These are phyloP conservation scores for Pseudogymnoascus sp. DNA, from an alignment of 2,329 filamentous ascomycete genomes.

Conservation along the genomic window DNA sequence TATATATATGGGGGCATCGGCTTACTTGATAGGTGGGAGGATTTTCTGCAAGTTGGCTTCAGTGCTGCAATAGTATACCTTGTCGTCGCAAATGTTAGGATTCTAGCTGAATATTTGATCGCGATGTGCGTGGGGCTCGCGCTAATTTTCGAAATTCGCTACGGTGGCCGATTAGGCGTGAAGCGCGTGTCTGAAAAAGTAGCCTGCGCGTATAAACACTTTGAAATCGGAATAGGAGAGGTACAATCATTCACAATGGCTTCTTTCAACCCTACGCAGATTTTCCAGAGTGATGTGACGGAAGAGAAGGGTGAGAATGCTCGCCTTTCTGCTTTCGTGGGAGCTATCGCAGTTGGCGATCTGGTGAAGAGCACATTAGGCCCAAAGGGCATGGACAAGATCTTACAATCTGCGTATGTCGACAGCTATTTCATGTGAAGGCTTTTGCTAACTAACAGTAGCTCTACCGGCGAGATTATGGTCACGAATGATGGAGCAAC, in stretches of 20 bases:
- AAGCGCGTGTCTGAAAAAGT: constrained; percentile 10
- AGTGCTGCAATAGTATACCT: constrained; percentile 9
- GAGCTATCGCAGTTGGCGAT: constrained; percentile 94
- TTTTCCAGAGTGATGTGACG: constrained; percentile 93
- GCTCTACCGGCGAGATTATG: constrained; percentile 93
- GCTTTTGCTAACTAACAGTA: constrained; percentile 33
- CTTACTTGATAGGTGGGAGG: background rate
- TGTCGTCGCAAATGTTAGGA: constrained; percentile 9
- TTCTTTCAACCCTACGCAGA: constrained; percentile 85
- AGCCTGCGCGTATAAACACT: constrained; percentile 8
- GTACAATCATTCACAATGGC: constrained; percentile 22
- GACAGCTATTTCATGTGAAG: constrained; percentile 15
- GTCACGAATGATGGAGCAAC: constrained; percentile 98
- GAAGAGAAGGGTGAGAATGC: constrained; percentile 99
- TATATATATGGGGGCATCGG: constrained; percentile 5
- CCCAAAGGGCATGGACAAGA: constrained; percentile 99
- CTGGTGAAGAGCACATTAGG: constrained; percentile 95
- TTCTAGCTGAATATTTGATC: constrained; percentile 9
- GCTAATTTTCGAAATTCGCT: constrained; percentile 10
- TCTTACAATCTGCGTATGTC: constrained; percentile 83
- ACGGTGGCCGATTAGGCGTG: constrained; percentile 8
- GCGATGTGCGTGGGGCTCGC: constrained; percentile 10
- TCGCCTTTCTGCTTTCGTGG: constrained; percentile 94
- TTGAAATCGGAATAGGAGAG: constrained; percentile 4
- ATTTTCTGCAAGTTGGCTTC: constrained; percentile 2